Conservation (phyloP, 192 early-diverging fungal species). For the Rhizophlyctis rosea region DNA sequence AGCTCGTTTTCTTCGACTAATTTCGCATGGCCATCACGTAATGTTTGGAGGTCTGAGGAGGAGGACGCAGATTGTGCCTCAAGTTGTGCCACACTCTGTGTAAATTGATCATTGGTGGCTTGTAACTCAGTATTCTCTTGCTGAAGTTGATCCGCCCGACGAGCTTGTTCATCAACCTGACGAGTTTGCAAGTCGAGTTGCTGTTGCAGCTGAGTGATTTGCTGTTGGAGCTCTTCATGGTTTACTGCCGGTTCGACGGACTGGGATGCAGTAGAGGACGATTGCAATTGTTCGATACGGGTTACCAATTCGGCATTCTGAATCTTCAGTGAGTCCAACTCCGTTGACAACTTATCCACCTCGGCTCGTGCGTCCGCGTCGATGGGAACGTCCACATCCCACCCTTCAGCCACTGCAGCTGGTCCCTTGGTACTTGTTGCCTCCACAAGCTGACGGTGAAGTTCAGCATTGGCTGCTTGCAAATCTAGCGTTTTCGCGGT, state of each 20-base stretch:
- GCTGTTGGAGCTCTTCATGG: background rate
- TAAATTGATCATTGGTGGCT: background rate
- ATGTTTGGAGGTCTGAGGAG: background rate
- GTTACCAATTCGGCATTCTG: background rate
- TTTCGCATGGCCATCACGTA: background rate
- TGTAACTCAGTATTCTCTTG: background rate
- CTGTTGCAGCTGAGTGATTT: background rate
- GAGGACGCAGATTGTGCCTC: no score
- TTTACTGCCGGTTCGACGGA: background rate
- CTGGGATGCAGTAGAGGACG: no score
- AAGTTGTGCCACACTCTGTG: background rate
- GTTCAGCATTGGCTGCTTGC: constrained; percentile 1
- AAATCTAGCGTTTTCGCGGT: background rate
- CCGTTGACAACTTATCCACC: no score
- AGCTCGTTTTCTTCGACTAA: background rate
- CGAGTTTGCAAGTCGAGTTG: background rate
- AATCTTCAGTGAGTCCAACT: background rate
- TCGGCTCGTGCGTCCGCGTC: background rate
- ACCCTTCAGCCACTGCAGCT: background rate
- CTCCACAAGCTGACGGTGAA: no score
- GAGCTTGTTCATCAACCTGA: background rate
- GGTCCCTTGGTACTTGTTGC: background rate
- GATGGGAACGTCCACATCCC: background rate
- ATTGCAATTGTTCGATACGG: background rate
- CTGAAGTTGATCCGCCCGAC: background rate